Conservation (phyloP, 192 early-diverging fungal genomes). For the Podila minutissima region DNA sequence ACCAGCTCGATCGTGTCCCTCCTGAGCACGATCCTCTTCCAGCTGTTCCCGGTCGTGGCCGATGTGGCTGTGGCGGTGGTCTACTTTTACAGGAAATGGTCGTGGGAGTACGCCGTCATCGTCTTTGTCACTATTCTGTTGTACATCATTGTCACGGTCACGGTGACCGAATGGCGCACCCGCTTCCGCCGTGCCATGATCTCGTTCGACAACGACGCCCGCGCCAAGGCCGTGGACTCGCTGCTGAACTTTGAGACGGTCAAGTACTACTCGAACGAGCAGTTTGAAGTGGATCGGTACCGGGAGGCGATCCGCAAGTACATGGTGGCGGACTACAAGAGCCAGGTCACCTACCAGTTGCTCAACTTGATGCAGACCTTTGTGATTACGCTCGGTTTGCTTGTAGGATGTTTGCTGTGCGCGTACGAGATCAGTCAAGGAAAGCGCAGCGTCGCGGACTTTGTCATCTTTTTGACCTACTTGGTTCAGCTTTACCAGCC, state of each 20-base stretch:
- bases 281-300: constrained; percentile 86
- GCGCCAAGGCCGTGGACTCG: constrained; percentile 91
- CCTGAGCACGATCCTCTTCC: constrained; percentile 86
- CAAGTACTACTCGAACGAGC: constrained; percentile 95
- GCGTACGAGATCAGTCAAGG: constrained; percentile 84
- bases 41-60: constrained; percentile 88
- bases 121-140: constrained; percentile 88
- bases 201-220: constrained; percentile 85
- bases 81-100: constrained; percentile 73
- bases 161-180: constrained; percentile 89
- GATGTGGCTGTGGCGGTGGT: constrained; percentile 88
- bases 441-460: constrained; percentile 80
- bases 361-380: constrained; percentile 90
- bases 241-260: constrained; percentile 99
- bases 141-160: constrained; percentile 85
- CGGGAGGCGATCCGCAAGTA: constrained; percentile 78
- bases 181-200: constrained; percentile 85
- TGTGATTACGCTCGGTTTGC: constrained; percentile 86
- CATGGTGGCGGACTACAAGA: constrained; percentile 89
- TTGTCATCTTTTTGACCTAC: constrained; percentile 89
- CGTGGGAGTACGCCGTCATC: constrained; percentile 82
- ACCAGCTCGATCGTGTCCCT: constrained; percentile 78
- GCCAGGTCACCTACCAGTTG: constrained; percentile 75
- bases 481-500: constrained; percentile 92
- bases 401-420: constrained; percentile 83